A percentile compares a stretch with the other conserved stretches of the same genome.
Evolutionary conservation across 129 eudicot species (phyloP).

Genomic region (Sambucus nigra): DNA sequence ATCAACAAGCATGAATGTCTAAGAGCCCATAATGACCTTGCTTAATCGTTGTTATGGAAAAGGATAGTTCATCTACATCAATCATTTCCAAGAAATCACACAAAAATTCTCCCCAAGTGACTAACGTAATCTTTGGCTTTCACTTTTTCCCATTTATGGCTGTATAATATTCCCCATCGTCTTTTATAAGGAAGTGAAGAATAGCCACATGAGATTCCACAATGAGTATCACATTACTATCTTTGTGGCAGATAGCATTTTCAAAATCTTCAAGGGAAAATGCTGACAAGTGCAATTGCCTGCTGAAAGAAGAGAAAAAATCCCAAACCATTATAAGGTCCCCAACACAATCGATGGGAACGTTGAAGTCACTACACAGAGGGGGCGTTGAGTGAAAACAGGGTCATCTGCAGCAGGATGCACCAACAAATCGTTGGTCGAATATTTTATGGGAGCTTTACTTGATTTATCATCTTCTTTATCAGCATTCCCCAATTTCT

Average conservation of each 20-base stretch:
- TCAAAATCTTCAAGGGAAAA: slow-evolving; percentile 85
- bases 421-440: slow-evolving; percentile 77
- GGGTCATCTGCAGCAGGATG: slow-evolving; percentile 59
- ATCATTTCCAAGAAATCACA: slow-evolving; percentile 77
- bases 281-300: slow-evolving; percentile 54
- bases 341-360: slow-evolving; percentile 85
- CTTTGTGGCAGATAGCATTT: slow-evolving; percentile 68
- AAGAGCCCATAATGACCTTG: slow-evolving; percentile 83
- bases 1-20: slow-evolving; percentile 35
- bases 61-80: slow-evolving; percentile 25
- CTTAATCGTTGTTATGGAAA: slow-evolving; percentile 51
- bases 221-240: slow-evolving; percentile 60
- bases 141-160: slow-evolving; percentile 44
- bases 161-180: slow-evolving; percentile 45
- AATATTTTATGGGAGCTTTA: slow-evolving; percentile 51
- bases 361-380: slow-evolving; percentile 51
- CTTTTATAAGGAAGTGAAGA: slow-evolving; percentile 73
- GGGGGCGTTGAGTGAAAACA: slow-evolving; percentile 52
- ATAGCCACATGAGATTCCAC: slow-evolving; percentile 74
- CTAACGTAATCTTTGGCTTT: slow-evolving; percentile 62
- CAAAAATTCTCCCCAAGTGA: slow-evolving; percentile 81
- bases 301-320: slow-evolving; percentile 67
- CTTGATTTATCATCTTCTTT: slow-evolving; percentile 16
- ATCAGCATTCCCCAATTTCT: slow-evolving; percentile 21
- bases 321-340: slow-evolving; percentile 93